Evolutionary conservation across 495 filamentous ascomycete species (phyloP).

Genomic region (Lasiosphaeris hirsuta): DNA sequence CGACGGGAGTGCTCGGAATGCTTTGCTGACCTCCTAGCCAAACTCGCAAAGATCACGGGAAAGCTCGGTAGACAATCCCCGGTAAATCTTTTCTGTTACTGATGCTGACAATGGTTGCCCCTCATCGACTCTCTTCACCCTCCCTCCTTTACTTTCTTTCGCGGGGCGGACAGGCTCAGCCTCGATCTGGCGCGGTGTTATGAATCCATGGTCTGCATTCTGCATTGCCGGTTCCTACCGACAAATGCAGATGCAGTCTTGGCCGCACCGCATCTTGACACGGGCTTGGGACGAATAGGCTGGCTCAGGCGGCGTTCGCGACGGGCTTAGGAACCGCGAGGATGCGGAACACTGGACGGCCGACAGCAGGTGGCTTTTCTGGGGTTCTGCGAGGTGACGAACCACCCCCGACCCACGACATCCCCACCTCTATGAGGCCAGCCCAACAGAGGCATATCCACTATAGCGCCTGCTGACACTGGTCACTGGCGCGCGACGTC

Average conservation of each 20-base stretch:
- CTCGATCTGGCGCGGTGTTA: neutral
- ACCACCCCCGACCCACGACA: neutral
- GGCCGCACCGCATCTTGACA: constrained; percentile 7
- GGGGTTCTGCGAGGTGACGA: neutral
- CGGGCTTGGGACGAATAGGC: constrained; percentile 14
- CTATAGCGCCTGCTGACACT: neutral
- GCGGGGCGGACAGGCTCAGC: constrained; percentile 1
- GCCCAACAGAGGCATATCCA: neutral
- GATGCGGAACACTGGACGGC: neutral
- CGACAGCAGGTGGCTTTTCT: neutral
- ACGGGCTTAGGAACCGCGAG: neutral
- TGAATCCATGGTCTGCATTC: constrained; percentile 13
- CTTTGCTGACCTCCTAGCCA: no score
- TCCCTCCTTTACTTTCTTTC: neutral
- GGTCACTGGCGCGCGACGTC: neutral
- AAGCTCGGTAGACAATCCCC: no score
- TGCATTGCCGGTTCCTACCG: constrained; percentile 17
- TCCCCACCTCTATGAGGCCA: neutral
- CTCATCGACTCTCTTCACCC: no score
- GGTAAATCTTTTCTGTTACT: no score
- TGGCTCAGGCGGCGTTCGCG: constrained; percentile 6
- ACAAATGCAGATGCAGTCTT: neutral
- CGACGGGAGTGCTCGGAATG: no score
- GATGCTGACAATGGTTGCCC: no score
- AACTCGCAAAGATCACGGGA: no score